Evolutionary conservation across 2,329 filamentous ascomycete species (phyloP).

Genomic region (Chaetothyriales sp.): DNA sequence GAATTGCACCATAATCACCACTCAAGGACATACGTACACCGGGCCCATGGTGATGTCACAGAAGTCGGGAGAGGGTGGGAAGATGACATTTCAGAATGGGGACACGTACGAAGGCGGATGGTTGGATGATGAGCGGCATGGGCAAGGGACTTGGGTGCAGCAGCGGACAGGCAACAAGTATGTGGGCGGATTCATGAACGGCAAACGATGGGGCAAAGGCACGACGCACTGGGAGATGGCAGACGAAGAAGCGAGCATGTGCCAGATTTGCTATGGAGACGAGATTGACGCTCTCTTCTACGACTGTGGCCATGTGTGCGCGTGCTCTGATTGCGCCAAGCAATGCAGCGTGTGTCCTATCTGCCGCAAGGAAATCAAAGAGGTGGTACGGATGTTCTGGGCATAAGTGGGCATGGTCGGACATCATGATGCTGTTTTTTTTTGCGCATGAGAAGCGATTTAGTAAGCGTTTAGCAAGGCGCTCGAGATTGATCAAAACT

Average conservation of each 20-base stretch:
- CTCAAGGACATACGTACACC: constrained; percentile 42
- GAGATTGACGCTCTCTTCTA: constrained; percentile 48
- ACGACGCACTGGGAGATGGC: constrained; percentile 49
- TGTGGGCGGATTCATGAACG: constrained; percentile 46
- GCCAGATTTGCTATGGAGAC: constrained; percentile 50
- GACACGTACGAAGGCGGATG: constrained; percentile 36
- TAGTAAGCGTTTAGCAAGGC: neutral
- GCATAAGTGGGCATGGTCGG: constrained; percentile 19
- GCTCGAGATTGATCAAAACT: neutral
- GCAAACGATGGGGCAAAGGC: constrained; percentile 48
- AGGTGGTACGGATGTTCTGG: constrained; percentile 44
- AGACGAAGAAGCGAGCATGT: constrained; percentile 46
- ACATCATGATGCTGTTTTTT: neutral
- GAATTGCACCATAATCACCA: constrained; percentile 37
- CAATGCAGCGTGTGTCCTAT: constrained; percentile 48
- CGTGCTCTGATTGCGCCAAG: constrained; percentile 46
- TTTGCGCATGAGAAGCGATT: neutral
- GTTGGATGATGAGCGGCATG: constrained; percentile 36
- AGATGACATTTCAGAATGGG: constrained; percentile 43
- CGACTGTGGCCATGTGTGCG: constrained; percentile 50
- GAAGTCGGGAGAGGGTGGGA: constrained; percentile 40
- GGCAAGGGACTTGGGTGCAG: constrained; percentile 44
- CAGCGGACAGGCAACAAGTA: constrained; percentile 46
- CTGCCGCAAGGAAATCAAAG: constrained; percentile 44
- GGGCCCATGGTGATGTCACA: constrained; percentile 41